A percentile compares a stretch with the other conserved stretches of the same genome.
Evolutionary conservation across 2,329 filamentous ascomycete species (phyloP).

Genomic region (Claviceps purpurea): DNA sequence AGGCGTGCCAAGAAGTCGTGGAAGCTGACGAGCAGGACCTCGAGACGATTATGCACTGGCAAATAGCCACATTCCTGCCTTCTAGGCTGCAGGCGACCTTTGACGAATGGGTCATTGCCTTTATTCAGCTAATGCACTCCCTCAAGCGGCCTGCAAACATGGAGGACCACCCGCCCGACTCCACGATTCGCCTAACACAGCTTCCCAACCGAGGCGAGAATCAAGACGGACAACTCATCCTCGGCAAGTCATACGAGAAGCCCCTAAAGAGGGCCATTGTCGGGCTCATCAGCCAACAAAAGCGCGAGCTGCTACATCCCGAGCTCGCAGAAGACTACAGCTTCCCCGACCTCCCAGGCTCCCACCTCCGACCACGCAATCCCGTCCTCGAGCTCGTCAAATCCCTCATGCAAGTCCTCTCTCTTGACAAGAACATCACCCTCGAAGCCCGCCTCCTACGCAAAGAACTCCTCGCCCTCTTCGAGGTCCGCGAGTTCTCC

Average conservation of each 20-base stretch:
- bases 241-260: conserved; percentile 75
- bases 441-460: conserved; percentile 79
- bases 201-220: conserved; percentile 47
- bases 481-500: conserved; percentile 91
- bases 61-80: conserved; percentile 82
- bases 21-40: conserved; percentile 61
- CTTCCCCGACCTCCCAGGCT: conserved; percentile 70
- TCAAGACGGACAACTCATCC: conserved; percentile 49
- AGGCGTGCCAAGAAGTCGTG: conserved; percentile 71
- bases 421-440: conserved; percentile 78
- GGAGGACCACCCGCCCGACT: conserved; percentile 24
- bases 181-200: conserved; percentile 44
- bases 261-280: conserved; percentile 82
- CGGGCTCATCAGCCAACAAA: conserved; percentile 69
- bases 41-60: conserved; percentile 96
- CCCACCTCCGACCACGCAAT: conserved; percentile 42
- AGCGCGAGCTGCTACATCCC: conserved; percentile 77
- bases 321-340: conserved; percentile 77
- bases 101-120: conserved; percentile 86
- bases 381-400: conserved; percentile 87
- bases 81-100: conserved; percentile 68
- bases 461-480: conserved; percentile 77
- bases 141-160: conserved; percentile 56
- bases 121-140: conserved; percentile 84
- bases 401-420: conserved; percentile 80